phyloP scores from a whole-genome alignment of 2,329 filamentous ascomycete species.

The Arthroderma uncinatum region DNA sequence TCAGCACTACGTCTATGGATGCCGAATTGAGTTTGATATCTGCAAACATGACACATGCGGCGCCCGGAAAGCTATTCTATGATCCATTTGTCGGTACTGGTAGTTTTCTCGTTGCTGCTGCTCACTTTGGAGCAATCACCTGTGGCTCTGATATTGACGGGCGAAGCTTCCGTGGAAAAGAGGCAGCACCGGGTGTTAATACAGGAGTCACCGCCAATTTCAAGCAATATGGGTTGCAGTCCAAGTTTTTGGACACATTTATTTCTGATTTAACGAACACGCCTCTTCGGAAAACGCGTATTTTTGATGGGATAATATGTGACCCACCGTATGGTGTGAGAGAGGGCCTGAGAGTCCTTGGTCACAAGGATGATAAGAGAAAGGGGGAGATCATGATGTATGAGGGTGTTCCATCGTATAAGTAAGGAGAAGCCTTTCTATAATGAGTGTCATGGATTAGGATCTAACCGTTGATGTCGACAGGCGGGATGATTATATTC shows the following conservation, averaged over 20 bases:
- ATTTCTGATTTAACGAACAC: constrained; percentile 80
- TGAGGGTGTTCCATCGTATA: constrained; percentile 58
- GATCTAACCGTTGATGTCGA: not conserved
- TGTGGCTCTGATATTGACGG: constrained; percentile 92
- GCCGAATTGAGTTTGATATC: constrained; percentile 83
- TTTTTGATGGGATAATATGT: constrained; percentile 84
- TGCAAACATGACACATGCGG: constrained; percentile 77
- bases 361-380: constrained; percentile 50
- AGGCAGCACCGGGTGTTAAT: constrained; percentile 36
- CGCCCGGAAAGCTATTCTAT: constrained; percentile 74
- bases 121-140: constrained; percentile 74
- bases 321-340: constrained; percentile 94
- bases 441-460: not conserved
- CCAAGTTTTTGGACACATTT: constrained; percentile 63
- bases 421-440: constrained; percentile 32
- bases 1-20: constrained; percentile 95
- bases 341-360: constrained; percentile 81
- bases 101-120: constrained; percentile 79
- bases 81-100: constrained; percentile 95
- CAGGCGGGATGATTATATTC: constrained; percentile 58
- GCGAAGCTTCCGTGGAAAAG: constrained; percentile 59
- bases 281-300: constrained; percentile 51
- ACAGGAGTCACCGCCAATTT: constrained; percentile 58
- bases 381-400: constrained; percentile 48
- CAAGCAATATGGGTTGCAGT: constrained; percentile 62